A percentile compares a stretch with the other conserved stretches of the same genome.
Evolutionary conservation across 2,329 filamentous ascomycete genomes (phyloP).

Genomic region (Colletotrichum cordylinicola): DNA sequence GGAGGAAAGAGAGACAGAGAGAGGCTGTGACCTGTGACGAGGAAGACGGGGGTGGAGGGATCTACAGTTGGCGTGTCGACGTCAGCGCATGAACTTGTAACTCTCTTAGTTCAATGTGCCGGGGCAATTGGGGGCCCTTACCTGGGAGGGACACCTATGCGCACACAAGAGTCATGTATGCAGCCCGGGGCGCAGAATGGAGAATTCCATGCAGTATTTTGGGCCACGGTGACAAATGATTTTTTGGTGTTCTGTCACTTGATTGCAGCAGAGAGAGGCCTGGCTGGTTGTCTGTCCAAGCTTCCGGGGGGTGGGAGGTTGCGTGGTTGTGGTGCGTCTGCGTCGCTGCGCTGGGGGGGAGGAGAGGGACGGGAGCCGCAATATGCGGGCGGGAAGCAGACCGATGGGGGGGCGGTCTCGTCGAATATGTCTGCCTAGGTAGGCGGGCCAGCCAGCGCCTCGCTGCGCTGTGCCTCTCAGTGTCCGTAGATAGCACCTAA

Average conservation of each 20-base stretch:
- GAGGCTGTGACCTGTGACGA: constrained; percentile 21
- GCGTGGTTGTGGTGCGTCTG: not conserved
- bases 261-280: not conserved
- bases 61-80: constrained; percentile 48
- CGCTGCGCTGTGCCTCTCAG: not conserved
- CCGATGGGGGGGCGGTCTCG: not conserved
- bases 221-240: not conserved
- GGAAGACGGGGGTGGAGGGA: constrained; percentile 28
- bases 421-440: not conserved
- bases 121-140: constrained; percentile 19
- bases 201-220: not conserved
- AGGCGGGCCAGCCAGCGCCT: not conserved
- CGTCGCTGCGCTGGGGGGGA: not conserved
- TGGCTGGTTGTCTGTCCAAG: not conserved
- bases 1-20: not conserved
- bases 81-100: constrained; percentile 52
- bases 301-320: not conserved
- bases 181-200: not conserved
- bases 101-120: constrained; percentile 19
- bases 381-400: not conserved
- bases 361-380: not conserved
- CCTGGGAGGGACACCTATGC: constrained; percentile 15
- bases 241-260: not conserved
- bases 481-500: not conserved
- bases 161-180: constrained; percentile 20